Percentiles rank a stretch among this genome's conserved stretches.
These are phyloP conservation scores for Mortierella sp. DNA, from an alignment of 371 early-diverging fungal genomes.

Conservation along the genomic window DNA sequence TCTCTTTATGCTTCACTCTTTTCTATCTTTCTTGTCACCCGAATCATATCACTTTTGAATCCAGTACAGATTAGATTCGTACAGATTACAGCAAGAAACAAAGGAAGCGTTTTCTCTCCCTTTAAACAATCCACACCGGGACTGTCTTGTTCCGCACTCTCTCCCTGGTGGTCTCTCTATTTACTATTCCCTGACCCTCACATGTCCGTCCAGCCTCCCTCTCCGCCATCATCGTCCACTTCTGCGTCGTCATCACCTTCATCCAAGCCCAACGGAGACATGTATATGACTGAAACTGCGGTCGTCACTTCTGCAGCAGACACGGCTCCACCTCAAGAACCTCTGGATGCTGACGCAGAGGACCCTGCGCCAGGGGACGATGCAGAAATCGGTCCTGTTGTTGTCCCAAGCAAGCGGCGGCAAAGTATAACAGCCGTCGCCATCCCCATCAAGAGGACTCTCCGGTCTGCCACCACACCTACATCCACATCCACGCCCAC, in stretches of 20 bases:
- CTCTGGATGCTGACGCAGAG: not conserved
- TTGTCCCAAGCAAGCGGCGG: not conserved
- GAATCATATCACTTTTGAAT: not conserved
- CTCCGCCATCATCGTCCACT: not conserved
- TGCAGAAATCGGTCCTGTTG: not conserved
- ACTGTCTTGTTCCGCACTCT: not conserved
- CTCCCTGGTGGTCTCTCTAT: not conserved
- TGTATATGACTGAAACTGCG: not conserved
- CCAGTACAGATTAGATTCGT: not conserved
- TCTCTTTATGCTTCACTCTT: too few species aligned
- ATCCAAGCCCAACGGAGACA: not conserved
- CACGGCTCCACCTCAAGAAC: not conserved
- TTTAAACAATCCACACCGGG: not conserved
- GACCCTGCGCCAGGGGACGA: not conserved
- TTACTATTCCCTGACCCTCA: not conserved
- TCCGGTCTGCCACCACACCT: not conserved
- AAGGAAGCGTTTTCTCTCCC: not conserved
- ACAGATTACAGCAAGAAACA: not conserved
- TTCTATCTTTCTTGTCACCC: not conserved
- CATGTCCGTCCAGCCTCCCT: not conserved
- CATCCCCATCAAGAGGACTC: conserved; percentile 9
- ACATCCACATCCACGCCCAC: not conserved
- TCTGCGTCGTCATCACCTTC: not conserved
- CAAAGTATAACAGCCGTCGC: not conserved
- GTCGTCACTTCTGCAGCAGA: not conserved